A percentile compares a stretch with the other conserved stretches of the same genome.
Conservation (phyloP, 1,284 basidiomycete species). For the Ceratobasidium sp. region DNA sequence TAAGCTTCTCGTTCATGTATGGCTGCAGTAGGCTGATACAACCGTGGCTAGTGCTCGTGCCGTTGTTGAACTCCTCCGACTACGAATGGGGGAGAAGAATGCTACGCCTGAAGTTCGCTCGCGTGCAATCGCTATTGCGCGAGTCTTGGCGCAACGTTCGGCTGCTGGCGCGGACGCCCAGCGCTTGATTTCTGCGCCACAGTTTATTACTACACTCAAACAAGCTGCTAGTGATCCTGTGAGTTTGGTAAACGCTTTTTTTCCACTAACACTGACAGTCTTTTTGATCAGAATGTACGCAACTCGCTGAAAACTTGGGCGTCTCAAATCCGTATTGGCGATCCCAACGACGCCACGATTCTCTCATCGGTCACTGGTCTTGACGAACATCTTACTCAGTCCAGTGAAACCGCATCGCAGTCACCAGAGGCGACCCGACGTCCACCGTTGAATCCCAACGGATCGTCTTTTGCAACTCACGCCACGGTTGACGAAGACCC, state of each 20-base stretch:
- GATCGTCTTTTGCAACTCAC: neutral
- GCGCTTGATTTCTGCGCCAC: conserved; percentile 23
- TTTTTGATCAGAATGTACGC: conserved; percentile 30
- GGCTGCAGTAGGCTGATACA: neutral
- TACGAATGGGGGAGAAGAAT: conserved; percentile 24
- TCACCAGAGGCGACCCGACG: neutral
- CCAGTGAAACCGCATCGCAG: neutral
- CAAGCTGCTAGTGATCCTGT: conserved; percentile 28
- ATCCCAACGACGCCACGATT: conserved; percentile 29
- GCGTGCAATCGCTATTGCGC: conserved; percentile 32
- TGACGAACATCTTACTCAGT: conserved; percentile 39
- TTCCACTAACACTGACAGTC: neutral
- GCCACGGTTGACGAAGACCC: conserved; percentile 6
- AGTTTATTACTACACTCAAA: conserved; percentile 30
- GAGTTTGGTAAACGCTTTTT: neutral
- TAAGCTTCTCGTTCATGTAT: neutral
- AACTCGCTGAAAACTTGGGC: conserved; percentile 40
- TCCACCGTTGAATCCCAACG: neutral
- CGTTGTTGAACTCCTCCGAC: conserved; percentile 26
- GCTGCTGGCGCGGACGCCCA: conserved; percentile 30
- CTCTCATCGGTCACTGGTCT: conserved; percentile 34
- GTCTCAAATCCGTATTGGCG: conserved; percentile 43
- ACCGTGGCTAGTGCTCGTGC: conserved; percentile 23
- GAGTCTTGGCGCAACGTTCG: conserved; percentile 27
- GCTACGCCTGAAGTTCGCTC: conserved; percentile 10